phyloP scores from a whole-genome alignment of 768 basidiomycete species.

The Lactarius psammicola region DNA sequence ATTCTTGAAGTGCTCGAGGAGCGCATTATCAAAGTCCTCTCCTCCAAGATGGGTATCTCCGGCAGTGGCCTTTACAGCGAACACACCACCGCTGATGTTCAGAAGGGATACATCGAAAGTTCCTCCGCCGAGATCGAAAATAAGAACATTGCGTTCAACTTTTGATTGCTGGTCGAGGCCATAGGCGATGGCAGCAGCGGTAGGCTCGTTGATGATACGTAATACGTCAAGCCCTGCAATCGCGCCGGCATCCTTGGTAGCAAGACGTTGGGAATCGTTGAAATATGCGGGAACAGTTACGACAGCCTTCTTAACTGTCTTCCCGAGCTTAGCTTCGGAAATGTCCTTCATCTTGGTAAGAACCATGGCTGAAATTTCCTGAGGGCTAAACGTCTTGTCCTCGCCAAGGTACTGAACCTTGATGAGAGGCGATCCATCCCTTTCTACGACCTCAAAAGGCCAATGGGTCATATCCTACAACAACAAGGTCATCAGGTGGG shows the following conservation, averaged over 20 bases:
- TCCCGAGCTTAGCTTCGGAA: slow-evolving; percentile 98
- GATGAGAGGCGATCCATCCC: slow-evolving; percentile 95
- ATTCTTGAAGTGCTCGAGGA: slow-evolving; percentile 98
- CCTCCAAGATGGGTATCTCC: slow-evolving; percentile 99
- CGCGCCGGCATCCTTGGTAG: slow-evolving; percentile 98
- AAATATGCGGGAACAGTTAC: slow-evolving; percentile 99
- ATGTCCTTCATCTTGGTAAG: slow-evolving; percentile 99
- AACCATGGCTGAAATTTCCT: slow-evolving; percentile 99
- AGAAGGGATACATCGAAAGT: slow-evolving; percentile 99
- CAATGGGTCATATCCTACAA: slow-evolving; percentile 89
- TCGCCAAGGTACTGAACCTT: slow-evolving; percentile 94
- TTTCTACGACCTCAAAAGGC: slow-evolving; percentile 97
- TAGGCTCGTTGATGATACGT: slow-evolving; percentile 99
- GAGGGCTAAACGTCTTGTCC: slow-evolving; percentile 94
- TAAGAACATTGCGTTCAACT: slow-evolving; percentile 96
- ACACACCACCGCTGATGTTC: slow-evolving; percentile 97
- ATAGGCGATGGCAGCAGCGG: slow-evolving; percentile 98
- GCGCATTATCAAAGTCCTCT: slow-evolving; percentile 99
- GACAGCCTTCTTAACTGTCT: slow-evolving; percentile 97
- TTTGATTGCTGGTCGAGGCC: slow-evolving; percentile 96
- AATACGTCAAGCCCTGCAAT: slow-evolving; percentile 98
- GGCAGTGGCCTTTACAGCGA: slow-evolving; percentile 98
- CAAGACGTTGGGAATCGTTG: slow-evolving; percentile 99
- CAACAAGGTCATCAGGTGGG: slow-evolving; percentile 11
- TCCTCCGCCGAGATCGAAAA: slow-evolving; percentile 99